Conservation (phyloP, 306 rosid genomes). For the Pachyrhizus erosus region DNA sequence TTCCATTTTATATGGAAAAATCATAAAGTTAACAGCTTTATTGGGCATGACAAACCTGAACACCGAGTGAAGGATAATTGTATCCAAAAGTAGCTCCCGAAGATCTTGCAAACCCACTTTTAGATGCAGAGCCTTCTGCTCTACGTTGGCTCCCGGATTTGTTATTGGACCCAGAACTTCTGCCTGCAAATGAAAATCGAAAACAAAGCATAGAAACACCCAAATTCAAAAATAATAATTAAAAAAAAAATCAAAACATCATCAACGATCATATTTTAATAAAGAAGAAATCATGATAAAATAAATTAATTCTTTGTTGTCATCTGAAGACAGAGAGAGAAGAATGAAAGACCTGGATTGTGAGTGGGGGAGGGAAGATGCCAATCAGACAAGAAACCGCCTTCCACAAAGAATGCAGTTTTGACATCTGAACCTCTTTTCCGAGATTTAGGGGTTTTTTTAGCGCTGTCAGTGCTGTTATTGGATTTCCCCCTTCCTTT, state of each 20-base stretch:
- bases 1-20: neutral
- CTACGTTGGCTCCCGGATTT: slow-evolving; percentile 53
- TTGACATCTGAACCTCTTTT: slow-evolving; percentile 53
- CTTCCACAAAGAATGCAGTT: slow-evolving; percentile 65
- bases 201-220: slow-evolving; percentile 26
- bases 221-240: neutral
- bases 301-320: neutral
- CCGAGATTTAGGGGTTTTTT: slow-evolving; percentile 32
- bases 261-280: neutral
- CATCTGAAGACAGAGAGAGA: slow-evolving; percentile 34
- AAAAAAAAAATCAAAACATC: neutral
- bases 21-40: slow-evolving; percentile 3
- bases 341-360: slow-evolving; percentile 56
- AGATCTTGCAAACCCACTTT: slow-evolving; percentile 40
- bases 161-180: slow-evolving; percentile 43
- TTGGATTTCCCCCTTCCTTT: slow-evolving; percentile 46
- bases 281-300: neutral
- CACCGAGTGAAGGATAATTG: slow-evolving; percentile 57
- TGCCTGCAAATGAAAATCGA: slow-evolving; percentile 63
- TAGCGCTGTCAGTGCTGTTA: neutral
- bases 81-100: slow-evolving; percentile 61
- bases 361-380: slow-evolving; percentile 34
- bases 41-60: slow-evolving; percentile 61
- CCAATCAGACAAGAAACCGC: slow-evolving; percentile 86
- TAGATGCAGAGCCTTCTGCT: slow-evolving; percentile 58